Conservation (phyloP, 352 stramenopile genomes). For the Phytophthora cactorum region DNA sequence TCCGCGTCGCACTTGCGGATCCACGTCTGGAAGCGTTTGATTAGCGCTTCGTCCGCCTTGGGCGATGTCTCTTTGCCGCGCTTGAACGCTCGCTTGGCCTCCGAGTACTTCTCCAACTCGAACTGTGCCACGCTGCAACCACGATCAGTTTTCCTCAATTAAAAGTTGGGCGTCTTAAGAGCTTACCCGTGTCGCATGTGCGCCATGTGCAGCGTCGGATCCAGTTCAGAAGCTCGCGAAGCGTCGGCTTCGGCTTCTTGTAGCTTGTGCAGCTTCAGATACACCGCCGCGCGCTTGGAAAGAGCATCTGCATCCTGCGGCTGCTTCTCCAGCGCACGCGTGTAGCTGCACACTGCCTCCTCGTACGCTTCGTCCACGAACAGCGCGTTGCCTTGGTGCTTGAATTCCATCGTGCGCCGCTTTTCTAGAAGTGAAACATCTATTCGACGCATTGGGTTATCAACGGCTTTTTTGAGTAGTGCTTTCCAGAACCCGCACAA, state of each 20-base stretch:
- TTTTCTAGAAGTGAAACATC: conserved; percentile 13
- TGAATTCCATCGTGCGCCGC: conserved; percentile 60
- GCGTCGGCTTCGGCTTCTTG: conserved; percentile 62
- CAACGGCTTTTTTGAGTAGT: background rate
- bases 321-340: conserved; percentile 44
- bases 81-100: conserved; percentile 70
- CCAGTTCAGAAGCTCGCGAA: conserved; percentile 51
- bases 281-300: conserved; percentile 72
- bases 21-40: conserved; percentile 81
- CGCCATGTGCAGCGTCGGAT: conserved; percentile 59
- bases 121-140: conserved; percentile 74
- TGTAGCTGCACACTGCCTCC: conserved; percentile 63
- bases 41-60: conserved; percentile 40
- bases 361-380: conserved; percentile 88
- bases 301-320: conserved; percentile 56
- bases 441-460: background rate
- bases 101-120: conserved; percentile 74
- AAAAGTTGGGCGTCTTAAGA: background rate
- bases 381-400: conserved; percentile 75
- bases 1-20: conserved; percentile 90
- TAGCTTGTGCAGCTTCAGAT: conserved; percentile 73
- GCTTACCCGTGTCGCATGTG: conserved; percentile 77
- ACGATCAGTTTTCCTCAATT: background rate
- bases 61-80: conserved; percentile 45
- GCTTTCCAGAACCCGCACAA: background rate